These are phyloP conservation scores for Telfairia occidentalis DNA, from an alignment of 331 rosid genomes.

Conservation along the genomic window DNA sequence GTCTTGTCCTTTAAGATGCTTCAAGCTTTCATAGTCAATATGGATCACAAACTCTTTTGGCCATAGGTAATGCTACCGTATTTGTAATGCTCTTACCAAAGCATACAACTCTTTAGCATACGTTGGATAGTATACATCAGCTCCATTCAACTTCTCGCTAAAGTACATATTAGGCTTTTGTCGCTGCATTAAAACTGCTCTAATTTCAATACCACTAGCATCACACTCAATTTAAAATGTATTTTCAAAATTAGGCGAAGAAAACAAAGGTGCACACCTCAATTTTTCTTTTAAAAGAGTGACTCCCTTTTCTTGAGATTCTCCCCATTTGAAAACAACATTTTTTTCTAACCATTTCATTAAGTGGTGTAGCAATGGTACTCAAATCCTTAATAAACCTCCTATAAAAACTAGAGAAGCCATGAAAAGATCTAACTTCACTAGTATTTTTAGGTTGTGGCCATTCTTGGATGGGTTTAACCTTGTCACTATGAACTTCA, in stretches of 20 bases:
- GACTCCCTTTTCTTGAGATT: not conserved
- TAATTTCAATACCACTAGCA: too few species aligned
- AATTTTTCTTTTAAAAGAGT: not conserved
- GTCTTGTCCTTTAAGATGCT: not conserved
- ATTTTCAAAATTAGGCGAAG: too few species aligned
- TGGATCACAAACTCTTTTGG: not conserved
- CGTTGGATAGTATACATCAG: not conserved
- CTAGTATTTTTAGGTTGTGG: not conserved
- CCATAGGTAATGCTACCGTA: not conserved
- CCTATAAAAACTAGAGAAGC: not conserved
- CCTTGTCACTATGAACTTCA: not conserved
- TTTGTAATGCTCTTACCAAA: not conserved
- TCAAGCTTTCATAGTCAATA: not conserved
- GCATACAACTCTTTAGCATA: not conserved
- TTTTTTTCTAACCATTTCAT: not conserved
- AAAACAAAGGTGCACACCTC: not conserved
- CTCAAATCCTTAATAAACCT: not conserved
- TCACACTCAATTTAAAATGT: too few species aligned
- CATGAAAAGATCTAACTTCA: not conserved
- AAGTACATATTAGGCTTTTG: too few species aligned
- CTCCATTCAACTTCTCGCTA: not conserved
- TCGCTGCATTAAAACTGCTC: too few species aligned
- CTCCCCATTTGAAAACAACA: not conserved
- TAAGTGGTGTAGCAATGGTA: not conserved
- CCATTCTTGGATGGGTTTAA: not conserved